Percentiles rank a stretch among this genome's conserved stretches.
phyloP scores from a whole-genome alignment of 441 rosid species.

The Aleurites moluccanus region DNA sequence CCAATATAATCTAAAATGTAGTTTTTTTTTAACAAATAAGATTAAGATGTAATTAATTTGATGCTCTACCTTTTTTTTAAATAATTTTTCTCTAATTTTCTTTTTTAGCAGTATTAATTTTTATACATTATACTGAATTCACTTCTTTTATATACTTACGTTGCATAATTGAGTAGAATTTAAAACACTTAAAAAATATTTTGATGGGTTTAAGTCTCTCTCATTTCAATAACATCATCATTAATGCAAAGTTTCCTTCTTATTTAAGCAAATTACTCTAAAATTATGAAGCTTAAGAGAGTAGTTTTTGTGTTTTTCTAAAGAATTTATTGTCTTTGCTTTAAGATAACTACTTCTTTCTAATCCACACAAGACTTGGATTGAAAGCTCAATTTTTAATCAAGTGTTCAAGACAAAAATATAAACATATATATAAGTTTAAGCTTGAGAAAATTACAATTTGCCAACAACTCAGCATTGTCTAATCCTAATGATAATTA shows the following conservation, averaged over 20 bases:
- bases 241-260: slow-evolving; percentile 4
- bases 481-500: neutral
- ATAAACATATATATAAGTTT: neutral
- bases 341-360: slow-evolving; percentile 19
- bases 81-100: too few species aligned
- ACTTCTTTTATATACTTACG: too few species aligned
- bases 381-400: slow-evolving; percentile 9
- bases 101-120: too few species aligned
- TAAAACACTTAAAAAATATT: neutral
- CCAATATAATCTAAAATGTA: too few species aligned
- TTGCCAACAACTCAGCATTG: neutral
- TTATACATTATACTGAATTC: too few species aligned
- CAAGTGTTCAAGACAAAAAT: neutral
- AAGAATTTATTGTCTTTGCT: slow-evolving; percentile 21
- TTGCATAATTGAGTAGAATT: neutral
- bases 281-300: neutral
- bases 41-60: too few species aligned
- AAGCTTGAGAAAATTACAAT: neutral
- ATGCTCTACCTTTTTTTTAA: too few species aligned
- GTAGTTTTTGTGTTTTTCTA: neutral
- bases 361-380: slow-evolving; percentile 14
- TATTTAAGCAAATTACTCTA: slow-evolving; percentile 1
- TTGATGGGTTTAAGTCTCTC: neutral
- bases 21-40: too few species aligned
- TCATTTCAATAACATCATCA: slow-evolving; percentile 8